phyloP scores from a whole-genome alignment of 192 early-diverging fungal species.

The Helicostylum pulchrum region DNA sequence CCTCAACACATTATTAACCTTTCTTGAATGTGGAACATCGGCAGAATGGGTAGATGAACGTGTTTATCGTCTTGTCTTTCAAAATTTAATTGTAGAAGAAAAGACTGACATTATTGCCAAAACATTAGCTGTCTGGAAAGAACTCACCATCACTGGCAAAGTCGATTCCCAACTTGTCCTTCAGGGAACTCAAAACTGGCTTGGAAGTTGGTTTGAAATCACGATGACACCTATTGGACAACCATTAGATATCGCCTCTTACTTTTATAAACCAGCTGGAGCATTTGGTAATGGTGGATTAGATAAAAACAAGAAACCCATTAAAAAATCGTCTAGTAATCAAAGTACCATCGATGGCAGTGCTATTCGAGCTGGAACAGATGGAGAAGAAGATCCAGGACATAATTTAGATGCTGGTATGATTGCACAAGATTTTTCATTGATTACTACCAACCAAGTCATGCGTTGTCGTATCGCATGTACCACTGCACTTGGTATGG shows the following conservation, averaged over 20 bases:
- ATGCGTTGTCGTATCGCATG: constrained; percentile 78
- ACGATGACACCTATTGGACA: constrained; percentile 84
- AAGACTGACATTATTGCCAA: constrained; percentile 56
- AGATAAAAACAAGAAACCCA: neutral
- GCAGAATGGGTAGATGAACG: constrained; percentile 66
- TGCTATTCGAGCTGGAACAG: constrained; percentile 4
- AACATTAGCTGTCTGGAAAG: constrained; percentile 67
- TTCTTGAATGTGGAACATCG: constrained; percentile 55
- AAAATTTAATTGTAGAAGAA: constrained; percentile 93
- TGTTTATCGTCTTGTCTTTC: constrained; percentile 77
- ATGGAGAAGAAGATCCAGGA: constrained; percentile 33
- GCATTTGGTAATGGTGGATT: constrained; percentile 37
- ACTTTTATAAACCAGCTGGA: constrained; percentile 43
- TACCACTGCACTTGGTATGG: constrained; percentile 73
- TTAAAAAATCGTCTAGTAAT: neutral
- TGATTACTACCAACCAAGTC: constrained; percentile 73
- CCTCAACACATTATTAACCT: constrained; percentile 73
- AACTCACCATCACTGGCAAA: constrained; percentile 35
- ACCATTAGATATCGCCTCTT: constrained; percentile 56
- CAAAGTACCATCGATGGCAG: constrained; percentile 11
- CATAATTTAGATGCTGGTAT: constrained; percentile 89
- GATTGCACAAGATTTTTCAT: constrained; percentile 84
- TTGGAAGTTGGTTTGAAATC: constrained; percentile 63
- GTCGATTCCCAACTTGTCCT: constrained; percentile 27
- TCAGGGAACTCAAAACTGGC: constrained; percentile 29